phyloP scores from a whole-genome alignment of 371 early-diverging fungal genomes.

The Rhizopus arrhizus region DNA sequence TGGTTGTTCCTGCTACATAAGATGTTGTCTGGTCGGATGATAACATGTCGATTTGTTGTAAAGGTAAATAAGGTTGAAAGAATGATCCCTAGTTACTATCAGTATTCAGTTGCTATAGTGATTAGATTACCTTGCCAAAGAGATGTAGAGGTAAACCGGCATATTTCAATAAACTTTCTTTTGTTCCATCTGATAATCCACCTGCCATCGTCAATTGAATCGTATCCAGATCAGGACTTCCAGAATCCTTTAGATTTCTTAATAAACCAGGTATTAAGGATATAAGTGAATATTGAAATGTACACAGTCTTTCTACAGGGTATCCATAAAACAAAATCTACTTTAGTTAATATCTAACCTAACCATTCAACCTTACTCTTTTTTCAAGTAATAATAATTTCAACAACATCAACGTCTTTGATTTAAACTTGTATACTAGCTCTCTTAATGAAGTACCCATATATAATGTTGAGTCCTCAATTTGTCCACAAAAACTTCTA shows the following conservation, averaged over 20 bases:
- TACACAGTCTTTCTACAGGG: slow-evolving; percentile 77
- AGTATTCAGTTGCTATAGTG: background rate
- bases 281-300: slow-evolving; percentile 79
- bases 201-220: slow-evolving; percentile 30
- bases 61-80: slow-evolving; percentile 83
- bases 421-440: slow-evolving; percentile 70
- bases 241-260: slow-evolving; percentile 66
- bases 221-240: slow-evolving; percentile 58
- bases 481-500: slow-evolving; percentile 56
- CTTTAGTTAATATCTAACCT: background rate
- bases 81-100: slow-evolving; percentile 60
- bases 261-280: slow-evolving; percentile 72
- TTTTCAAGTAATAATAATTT: slow-evolving; percentile 79
- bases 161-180: slow-evolving; percentile 54
- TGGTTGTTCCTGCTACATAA: slow-evolving; percentile 79
- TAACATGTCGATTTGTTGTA: slow-evolving; percentile 83
- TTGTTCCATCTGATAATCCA: slow-evolving; percentile 39
- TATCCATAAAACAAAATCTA: slow-evolving; percentile 83
- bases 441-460: slow-evolving; percentile 78
- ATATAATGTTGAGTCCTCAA: slow-evolving; percentile 70
- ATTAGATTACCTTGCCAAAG: slow-evolving; percentile 66
- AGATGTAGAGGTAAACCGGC: slow-evolving; percentile 73
- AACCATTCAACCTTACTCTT: slow-evolving; percentile 38
- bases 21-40: slow-evolving; percentile 68
- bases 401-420: slow-evolving; percentile 72